Conservation (phyloP, 306 rosid genomes). For the Lathyrus tuberosus region DNA sequence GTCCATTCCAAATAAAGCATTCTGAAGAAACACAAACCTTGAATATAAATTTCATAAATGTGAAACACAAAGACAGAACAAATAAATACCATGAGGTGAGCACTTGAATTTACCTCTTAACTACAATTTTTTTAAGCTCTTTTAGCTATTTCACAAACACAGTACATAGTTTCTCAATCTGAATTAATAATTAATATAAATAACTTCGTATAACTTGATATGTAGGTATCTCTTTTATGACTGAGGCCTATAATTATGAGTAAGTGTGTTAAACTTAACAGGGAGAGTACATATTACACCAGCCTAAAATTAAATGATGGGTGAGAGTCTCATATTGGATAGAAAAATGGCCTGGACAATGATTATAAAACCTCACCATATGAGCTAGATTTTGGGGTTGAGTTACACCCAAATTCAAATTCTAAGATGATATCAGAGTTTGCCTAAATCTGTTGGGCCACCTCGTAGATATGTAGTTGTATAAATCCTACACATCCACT, state of each 20-base stretch:
- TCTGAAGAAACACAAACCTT: slow-evolving; percentile 56
- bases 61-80: slow-evolving; percentile 16
- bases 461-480: neutral
- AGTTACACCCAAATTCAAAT: neutral
- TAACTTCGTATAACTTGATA: slow-evolving; percentile 22
- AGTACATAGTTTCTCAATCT: slow-evolving; percentile 1
- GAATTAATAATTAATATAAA: neutral
- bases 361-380: neutral
- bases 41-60: slow-evolving; percentile 32
- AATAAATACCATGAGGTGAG: slow-evolving; percentile 19
- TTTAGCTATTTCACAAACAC: slow-evolving; percentile 15
- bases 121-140: slow-evolving; percentile 19
- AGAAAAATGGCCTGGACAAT: neutral
- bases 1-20: slow-evolving; percentile 86
- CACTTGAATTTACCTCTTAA: slow-evolving; percentile 20
- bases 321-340: neutral
- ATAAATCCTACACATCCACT: neutral
- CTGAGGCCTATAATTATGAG: neutral
- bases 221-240: slow-evolving; percentile 21
- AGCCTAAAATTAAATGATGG: neutral
- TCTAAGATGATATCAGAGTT: neutral
- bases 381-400: slow-evolving; percentile 1
- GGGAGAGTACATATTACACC: slow-evolving; percentile 13
- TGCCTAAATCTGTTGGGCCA: neutral
- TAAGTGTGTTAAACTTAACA: slow-evolving; percentile 3